phyloP scores from a whole-genome alignment of 495 filamentous ascomycete genomes.

The Aspergillus olivimuriae region DNA sequence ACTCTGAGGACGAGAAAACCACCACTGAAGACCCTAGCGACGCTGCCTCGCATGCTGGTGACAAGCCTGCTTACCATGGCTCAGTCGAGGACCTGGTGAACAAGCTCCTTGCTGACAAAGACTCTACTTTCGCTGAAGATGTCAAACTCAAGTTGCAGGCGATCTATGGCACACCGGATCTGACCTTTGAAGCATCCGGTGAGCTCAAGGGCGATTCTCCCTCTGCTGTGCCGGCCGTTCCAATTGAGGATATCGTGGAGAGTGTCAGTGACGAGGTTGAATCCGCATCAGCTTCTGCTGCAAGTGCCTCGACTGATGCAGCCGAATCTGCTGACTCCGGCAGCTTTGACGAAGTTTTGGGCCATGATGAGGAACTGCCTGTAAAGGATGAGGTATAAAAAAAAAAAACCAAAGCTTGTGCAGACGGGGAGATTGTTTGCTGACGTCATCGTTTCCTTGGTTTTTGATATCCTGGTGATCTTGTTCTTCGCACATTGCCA shows the following conservation, averaged over 20 bases:
- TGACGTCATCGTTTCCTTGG: neutral
- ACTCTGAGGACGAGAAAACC: neutral
- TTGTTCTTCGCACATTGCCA: conserved; percentile 1
- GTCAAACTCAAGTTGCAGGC: neutral
- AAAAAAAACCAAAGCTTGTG: no score
- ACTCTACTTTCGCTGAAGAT: neutral
- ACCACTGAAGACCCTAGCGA: neutral
- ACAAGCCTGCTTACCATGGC: neutral
- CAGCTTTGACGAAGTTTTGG: no score
- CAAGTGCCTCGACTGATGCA: no score
- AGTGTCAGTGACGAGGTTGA: no score
- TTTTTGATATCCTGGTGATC: conserved; percentile 10
- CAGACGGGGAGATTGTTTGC: neutral
- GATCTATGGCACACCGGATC: conserved; percentile 9
- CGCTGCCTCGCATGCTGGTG: conserved; percentile 35
- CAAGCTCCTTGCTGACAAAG: neutral
- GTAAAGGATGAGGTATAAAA: no score
- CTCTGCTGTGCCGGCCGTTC: no score
- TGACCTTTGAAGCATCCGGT: neutral
- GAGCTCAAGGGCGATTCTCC: conserved; percentile 3
- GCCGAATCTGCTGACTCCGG: no score
- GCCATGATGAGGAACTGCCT: no score
- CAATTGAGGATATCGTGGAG: no score
- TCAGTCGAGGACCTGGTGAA: neutral
- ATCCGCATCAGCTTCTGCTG: no score